Percentiles rank a stretch among this genome's conserved stretches.
These are phyloP conservation scores for Pyrenopolyporus hunteri DNA, from an alignment of 495 filamentous ascomycete genomes.

Conservation along the genomic window DNA sequence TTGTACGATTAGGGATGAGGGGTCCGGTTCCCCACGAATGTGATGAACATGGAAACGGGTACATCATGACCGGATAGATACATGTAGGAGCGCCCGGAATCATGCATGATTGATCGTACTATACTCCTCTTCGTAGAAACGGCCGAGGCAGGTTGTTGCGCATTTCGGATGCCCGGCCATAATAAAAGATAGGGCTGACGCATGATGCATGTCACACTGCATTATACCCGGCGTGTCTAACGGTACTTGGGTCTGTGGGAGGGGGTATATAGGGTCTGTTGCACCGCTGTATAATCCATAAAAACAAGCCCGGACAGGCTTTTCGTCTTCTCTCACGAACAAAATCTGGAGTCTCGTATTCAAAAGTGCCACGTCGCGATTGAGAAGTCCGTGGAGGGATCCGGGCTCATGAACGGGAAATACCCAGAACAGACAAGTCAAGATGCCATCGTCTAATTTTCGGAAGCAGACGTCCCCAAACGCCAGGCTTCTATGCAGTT, in stretches of 20 bases:
- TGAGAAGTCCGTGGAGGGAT: background rate
- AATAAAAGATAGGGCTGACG: background rate
- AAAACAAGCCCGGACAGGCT: conserved; percentile 8
- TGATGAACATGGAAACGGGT: background rate
- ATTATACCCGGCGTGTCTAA: conserved; percentile 2
- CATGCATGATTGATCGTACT: no score
- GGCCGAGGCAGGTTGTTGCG: background rate
- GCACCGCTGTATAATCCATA: conserved; percentile 12
- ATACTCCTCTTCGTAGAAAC: background rate
- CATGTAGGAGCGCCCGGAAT: no score
- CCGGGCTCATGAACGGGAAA: conserved; percentile 17
- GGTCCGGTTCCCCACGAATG: background rate
- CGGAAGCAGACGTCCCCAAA: conserved; percentile 22
- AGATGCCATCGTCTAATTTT: conserved; percentile 11
- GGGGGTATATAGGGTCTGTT: background rate
- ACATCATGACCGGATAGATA: no score
- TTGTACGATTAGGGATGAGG: conserved; percentile 4
- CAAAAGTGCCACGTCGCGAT: background rate
- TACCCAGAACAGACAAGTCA: conserved; percentile 6
- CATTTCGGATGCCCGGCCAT: conserved; percentile 1
- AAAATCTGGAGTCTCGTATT: background rate
- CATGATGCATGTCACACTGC: conserved; percentile 4
- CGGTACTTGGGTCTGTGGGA: background rate
- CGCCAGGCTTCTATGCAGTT: conserved; percentile 33
- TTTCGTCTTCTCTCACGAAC: background rate